Conservation (phyloP, 257 asterid species). For the Osmanthus fragrans region DNA sequence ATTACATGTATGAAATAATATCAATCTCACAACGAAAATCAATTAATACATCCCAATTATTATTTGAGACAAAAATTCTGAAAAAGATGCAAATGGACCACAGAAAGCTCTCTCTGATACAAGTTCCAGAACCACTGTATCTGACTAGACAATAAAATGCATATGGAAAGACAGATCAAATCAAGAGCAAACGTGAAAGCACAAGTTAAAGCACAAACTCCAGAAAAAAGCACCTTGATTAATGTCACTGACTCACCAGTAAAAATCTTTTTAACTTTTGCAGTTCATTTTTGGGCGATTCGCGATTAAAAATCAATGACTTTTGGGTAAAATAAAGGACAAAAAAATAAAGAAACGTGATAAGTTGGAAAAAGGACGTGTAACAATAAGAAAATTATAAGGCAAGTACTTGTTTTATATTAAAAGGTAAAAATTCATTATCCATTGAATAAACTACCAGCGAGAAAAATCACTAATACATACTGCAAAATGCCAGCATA, state of each 20-base stretch:
- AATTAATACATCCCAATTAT: not conserved
- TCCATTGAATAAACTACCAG: conserved; percentile 19
- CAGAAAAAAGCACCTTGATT: conserved; percentile 34
- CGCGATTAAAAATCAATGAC: conserved; percentile 42
- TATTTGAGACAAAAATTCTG: conserved; percentile 6
- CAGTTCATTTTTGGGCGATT: conserved; percentile 24
- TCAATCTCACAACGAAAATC: not conserved
- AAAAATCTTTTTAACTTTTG: conserved; percentile 25
- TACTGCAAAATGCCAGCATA: not conserved
- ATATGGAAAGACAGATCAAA: conserved; percentile 24
- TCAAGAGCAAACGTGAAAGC: conserved; percentile 34
- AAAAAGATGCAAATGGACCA: conserved; percentile 28
- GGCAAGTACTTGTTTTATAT: conserved; percentile 14
- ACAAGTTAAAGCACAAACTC: conserved; percentile 32
- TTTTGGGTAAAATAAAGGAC: conserved; percentile 33
- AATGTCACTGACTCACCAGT: conserved; percentile 43
- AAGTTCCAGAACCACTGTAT: conserved; percentile 18
- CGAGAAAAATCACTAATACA: conserved; percentile 14
- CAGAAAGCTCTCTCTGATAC: conserved; percentile 19
- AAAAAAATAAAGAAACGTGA: conserved; percentile 29
- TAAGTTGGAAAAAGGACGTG: conserved; percentile 42
- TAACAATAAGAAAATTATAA: conserved; percentile 32
- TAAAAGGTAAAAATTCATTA: conserved; percentile 19
- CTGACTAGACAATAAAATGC: conserved; percentile 37
- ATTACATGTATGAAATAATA: conserved; percentile 6